Conservation (phyloP, 495 filamentous ascomycete genomes). For the Apiosordaria backusii region DNA sequence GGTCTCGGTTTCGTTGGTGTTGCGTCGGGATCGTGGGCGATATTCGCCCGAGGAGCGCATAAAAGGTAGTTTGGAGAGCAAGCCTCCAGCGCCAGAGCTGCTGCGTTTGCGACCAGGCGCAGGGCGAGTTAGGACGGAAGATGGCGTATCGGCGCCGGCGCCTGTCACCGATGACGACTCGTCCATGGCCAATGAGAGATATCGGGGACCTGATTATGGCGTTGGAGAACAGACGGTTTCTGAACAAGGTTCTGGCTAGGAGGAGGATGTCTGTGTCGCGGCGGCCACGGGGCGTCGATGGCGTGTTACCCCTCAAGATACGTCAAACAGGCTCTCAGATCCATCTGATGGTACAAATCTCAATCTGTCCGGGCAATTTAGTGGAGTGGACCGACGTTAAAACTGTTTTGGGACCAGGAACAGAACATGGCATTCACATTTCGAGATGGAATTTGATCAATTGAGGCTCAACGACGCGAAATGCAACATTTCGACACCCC, state of each 20-base stretch:
- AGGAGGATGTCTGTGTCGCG: slow-evolving; percentile 3
- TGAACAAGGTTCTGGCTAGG: slow-evolving; percentile 9
- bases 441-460: background rate
- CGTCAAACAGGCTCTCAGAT: background rate
- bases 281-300: background rate
- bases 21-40: slow-evolving; percentile 40
- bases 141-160: slow-evolving; percentile 17
- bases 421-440: background rate
- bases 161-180: slow-evolving; percentile 15
- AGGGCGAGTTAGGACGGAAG: slow-evolving; percentile 19
- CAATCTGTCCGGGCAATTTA: background rate
- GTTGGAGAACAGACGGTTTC: background rate
- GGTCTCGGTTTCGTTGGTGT: slow-evolving; percentile 35
- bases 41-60: slow-evolving; percentile 51
- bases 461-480: background rate
- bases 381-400: background rate
- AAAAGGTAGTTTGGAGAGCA: slow-evolving; percentile 60
- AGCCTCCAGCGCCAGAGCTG: slow-evolving; percentile 46
- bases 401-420: background rate
- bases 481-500: slow-evolving; percentile 1
- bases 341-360: too few species aligned
- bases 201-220: slow-evolving; percentile 1
- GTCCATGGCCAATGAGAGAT: slow-evolving; percentile 21
- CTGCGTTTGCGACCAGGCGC: slow-evolving; percentile 31
- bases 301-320: background rate